Conservation (phyloP, 306 rosid genomes). For the Trifolium dubium region DNA sequence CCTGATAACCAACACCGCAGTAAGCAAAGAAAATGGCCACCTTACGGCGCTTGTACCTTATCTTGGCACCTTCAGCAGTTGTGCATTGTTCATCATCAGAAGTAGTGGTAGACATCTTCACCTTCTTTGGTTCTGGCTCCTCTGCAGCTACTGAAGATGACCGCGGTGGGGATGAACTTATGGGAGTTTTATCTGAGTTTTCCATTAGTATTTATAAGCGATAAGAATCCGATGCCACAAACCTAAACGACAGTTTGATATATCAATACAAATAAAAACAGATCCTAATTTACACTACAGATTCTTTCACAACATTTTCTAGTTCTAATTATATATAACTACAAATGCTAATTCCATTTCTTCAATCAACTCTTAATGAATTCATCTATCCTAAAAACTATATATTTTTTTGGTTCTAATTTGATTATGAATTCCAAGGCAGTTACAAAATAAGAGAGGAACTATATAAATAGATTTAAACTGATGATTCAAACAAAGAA, state of each 20-base stretch:
- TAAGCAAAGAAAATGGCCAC: slow-evolving; percentile 88
- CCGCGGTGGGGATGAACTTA: slow-evolving; percentile 49
- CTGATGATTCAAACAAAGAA: too few species aligned
- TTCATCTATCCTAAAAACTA: too few species aligned
- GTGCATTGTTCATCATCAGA: slow-evolving; percentile 66
- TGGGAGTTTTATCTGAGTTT: slow-evolving; percentile 48
- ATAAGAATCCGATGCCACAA: slow-evolving; percentile 43
- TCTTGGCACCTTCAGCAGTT: slow-evolving; percentile 45
- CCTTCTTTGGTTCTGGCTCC: slow-evolving; percentile 68
- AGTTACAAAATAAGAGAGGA: too few species aligned
- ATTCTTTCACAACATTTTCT: not conserved
- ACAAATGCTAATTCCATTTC: too few species aligned
- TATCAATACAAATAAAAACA: slow-evolving; percentile 28
- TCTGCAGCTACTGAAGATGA: slow-evolving; percentile 38
- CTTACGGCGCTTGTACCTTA: slow-evolving; percentile 80
- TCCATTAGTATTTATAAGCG: slow-evolving; percentile 58
- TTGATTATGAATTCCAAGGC: too few species aligned
- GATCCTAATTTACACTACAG: slow-evolving; percentile 30
- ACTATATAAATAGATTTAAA: too few species aligned
- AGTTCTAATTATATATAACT: too few species aligned
- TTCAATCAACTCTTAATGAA: too few species aligned
- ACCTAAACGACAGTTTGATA: slow-evolving; percentile 41
- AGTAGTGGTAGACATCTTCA: slow-evolving; percentile 87
- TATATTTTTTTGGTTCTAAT: too few species aligned
- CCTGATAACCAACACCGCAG: slow-evolving; percentile 95